Conservation (phyloP, 805 yeast genomes). For the Starmera dryadoides region DNA sequence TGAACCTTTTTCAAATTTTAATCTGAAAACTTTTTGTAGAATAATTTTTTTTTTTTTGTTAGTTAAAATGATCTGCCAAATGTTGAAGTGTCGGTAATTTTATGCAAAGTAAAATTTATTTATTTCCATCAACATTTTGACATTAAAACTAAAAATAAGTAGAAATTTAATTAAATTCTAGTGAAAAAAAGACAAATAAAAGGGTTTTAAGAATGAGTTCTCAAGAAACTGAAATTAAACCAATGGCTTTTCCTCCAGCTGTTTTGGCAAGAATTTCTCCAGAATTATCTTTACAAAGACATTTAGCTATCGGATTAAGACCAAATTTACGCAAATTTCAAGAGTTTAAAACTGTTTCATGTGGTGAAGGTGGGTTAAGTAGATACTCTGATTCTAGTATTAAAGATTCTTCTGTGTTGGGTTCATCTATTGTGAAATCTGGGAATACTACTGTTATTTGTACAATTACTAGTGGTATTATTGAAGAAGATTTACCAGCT, state of each 20-base stretch:
- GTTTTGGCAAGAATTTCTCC: constrained; percentile 83
- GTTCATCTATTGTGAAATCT: constrained; percentile 60
- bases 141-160: no score
- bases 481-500: constrained; percentile 43
- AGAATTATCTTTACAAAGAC: constrained; percentile 73
- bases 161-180: no score
- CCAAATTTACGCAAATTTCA: constrained; percentile 65
- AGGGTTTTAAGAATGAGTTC: background rate
- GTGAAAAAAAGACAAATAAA: no score
- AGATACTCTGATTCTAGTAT: constrained; percentile 27
- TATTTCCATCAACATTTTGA: no score
- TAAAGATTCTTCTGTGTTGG: constrained; percentile 36
- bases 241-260: constrained; percentile 69
- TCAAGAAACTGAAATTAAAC: constrained; percentile 14
- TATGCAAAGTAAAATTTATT: no score
- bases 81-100: no score
- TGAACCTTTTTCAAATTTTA: no score
- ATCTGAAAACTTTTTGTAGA: no score
- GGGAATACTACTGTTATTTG: constrained; percentile 74
- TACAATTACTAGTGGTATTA: constrained; percentile 59
- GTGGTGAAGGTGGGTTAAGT: constrained; percentile 31
- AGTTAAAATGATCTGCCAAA: no score
- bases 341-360: constrained; percentile 58
- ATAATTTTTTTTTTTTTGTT: no score
- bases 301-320: constrained; percentile 65